phyloP scores from a whole-genome alignment of 2,329 filamentous ascomycete genomes.

The Colletotrichum sojae region DNA sequence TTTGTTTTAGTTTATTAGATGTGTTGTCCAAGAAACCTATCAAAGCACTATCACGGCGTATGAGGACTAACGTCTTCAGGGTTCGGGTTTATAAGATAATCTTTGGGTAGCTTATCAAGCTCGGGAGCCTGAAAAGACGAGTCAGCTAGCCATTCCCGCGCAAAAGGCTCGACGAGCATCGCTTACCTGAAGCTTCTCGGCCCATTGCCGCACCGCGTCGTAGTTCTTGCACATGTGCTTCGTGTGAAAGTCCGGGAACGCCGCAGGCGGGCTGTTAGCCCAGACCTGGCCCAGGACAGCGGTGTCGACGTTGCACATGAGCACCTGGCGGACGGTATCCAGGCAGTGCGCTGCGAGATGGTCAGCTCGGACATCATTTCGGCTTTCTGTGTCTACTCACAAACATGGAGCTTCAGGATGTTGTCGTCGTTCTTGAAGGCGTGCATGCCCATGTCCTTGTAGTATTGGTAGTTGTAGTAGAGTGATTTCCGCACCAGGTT shows the following conservation, averaged over 20 bases:
- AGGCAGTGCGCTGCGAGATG: slow-evolving; percentile 67
- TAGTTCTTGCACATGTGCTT: slow-evolving; percentile 72
- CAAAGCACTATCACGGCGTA: slow-evolving; percentile 3
- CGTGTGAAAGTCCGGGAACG: slow-evolving; percentile 75
- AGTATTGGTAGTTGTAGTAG: slow-evolving; percentile 73
- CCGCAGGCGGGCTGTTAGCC: slow-evolving; percentile 61
- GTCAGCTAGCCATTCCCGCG: background rate
- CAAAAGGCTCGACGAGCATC: background rate
- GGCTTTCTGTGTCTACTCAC: slow-evolving; percentile 54
- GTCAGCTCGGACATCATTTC: background rate
- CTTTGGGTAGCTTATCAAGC: slow-evolving; percentile 13
- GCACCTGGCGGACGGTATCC: slow-evolving; percentile 72
- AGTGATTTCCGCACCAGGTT: slow-evolving; percentile 71
- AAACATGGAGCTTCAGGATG: slow-evolving; percentile 69
- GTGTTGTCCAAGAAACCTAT: background rate
- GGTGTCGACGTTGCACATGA: slow-evolving; percentile 75
- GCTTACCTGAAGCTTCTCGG: slow-evolving; percentile 63
- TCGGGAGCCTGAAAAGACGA: slow-evolving; percentile 21
- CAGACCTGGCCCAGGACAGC: slow-evolving; percentile 74
- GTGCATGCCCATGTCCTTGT: slow-evolving; percentile 62
- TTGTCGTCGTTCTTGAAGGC: slow-evolving; percentile 69
- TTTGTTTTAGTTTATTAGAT: no score
- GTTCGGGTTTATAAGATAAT: slow-evolving; percentile 20
- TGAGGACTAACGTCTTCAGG: slow-evolving; percentile 22
- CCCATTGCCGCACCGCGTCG: slow-evolving; percentile 67